These are phyloP conservation scores for Parsonsia alboflavescens DNA, from an alignment of 257 asterid species.

Conservation along the genomic window DNA sequence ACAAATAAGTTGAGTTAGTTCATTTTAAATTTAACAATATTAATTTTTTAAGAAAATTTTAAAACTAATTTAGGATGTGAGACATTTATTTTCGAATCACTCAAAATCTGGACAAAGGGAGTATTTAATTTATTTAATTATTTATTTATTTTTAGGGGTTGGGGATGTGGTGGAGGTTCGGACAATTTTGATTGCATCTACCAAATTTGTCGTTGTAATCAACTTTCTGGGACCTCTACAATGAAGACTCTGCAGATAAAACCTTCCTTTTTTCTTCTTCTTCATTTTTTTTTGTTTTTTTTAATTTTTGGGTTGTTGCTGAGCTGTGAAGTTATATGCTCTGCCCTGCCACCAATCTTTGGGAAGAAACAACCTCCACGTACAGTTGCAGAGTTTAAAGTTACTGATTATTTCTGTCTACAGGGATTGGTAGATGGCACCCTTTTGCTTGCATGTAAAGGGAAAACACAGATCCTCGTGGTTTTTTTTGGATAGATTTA, in stretches of 20 bases:
- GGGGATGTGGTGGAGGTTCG: too few species aligned
- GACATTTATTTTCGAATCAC: too few species aligned
- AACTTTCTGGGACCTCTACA: constrained; percentile 4
- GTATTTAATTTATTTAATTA: too few species aligned
- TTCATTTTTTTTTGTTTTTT: constrained; percentile 15
- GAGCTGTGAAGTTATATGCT: constrained; percentile 39
- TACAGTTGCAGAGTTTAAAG: constrained; percentile 23
- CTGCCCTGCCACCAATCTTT: constrained; percentile 11
- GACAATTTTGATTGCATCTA: too few species aligned
- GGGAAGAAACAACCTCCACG: constrained; percentile 16
- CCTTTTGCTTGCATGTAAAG: constrained; percentile 44
- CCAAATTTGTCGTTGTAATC: background rate
- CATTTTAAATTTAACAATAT: too few species aligned
- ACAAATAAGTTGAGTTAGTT: too few species aligned
- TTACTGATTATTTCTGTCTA: constrained; percentile 27
- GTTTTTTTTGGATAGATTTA: too few species aligned
- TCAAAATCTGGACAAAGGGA: too few species aligned
- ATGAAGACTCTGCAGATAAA: constrained; percentile 2
- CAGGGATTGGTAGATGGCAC: constrained; percentile 1
- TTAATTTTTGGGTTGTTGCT: constrained; percentile 1
- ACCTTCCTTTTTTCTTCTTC: constrained; percentile 16
- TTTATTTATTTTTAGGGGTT: too few species aligned
- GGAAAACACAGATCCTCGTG: too few species aligned
- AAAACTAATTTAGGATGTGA: too few species aligned
- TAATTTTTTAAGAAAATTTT: too few species aligned